phyloP scores from a whole-genome alignment of 164 flowering plant species.

The Vitis rotundifolia region DNA sequence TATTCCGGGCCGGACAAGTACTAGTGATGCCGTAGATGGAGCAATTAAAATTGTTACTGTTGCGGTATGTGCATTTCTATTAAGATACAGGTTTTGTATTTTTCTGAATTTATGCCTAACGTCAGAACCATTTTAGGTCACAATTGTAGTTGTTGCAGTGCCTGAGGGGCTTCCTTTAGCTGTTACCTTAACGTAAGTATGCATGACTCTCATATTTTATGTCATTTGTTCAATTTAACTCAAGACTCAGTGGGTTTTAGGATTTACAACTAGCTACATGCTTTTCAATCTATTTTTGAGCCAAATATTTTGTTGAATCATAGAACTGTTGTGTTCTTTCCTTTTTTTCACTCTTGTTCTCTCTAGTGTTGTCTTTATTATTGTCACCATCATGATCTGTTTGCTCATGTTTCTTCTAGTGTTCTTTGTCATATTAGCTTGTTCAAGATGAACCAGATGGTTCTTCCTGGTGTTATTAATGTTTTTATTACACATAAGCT shows the following conservation, averaged over 20 bases:
- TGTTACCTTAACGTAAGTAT: constrained; percentile 93
- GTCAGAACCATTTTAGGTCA: constrained; percentile 52
- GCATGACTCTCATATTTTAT: neutral
- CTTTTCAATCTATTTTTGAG: no score
- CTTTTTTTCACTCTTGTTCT: no score
- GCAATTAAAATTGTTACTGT: constrained; percentile 78
- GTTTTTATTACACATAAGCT: no score
- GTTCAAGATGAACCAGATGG: no score
- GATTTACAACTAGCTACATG: no score
- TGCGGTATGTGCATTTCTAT: constrained; percentile 54
- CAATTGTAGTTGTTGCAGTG: constrained; percentile 98
- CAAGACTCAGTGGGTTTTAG: neutral
- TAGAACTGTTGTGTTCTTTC: no score
- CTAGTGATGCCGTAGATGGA: constrained; percentile 62
- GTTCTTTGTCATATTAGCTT: no score
- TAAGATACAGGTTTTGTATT: neutral
- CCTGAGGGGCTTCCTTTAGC: constrained; percentile 99
- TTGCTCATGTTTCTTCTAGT: no score
- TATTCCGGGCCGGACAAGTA: constrained; percentile 50
- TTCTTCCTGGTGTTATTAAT: no score
- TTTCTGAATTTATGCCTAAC: neutral
- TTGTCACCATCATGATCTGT: no score
- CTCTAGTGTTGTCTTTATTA: no score
- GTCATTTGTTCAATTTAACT: neutral
- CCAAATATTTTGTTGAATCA: no score